Conservation (phyloP, 2,329 filamentous ascomycete species). For the Capronia epimyces region DNA sequence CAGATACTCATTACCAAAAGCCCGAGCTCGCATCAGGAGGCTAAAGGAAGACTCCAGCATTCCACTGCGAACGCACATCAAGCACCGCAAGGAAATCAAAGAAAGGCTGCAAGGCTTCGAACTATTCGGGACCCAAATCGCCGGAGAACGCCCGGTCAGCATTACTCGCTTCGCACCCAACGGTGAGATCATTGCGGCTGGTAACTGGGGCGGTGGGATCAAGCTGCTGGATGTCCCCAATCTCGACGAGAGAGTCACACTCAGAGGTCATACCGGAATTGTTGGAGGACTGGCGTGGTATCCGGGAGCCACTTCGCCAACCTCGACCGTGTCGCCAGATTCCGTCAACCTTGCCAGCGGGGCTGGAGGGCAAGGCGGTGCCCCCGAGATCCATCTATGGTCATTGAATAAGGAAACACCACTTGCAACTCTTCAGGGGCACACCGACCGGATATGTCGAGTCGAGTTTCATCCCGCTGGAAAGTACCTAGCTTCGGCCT, state of each 20-base stretch:
- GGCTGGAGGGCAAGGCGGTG: constrained; percentile 56
- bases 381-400: constrained; percentile 85
- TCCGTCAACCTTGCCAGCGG: constrained; percentile 83
- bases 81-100: constrained; percentile 84
- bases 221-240: constrained; percentile 79
- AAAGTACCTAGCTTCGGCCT: constrained; percentile 82
- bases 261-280: constrained; percentile 81
- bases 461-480: constrained; percentile 94
- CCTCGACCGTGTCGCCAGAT: constrained; percentile 63
- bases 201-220: constrained; percentile 88
- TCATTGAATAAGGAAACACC: constrained; percentile 81
- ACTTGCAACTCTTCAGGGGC: constrained; percentile 72
- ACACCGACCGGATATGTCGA: constrained; percentile 79
- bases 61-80: constrained; percentile 81
- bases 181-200: constrained; percentile 75
- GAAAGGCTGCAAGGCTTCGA: constrained; percentile 77
- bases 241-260: constrained; percentile 66
- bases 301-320: constrained; percentile 70
- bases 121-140: constrained; percentile 87
- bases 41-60: constrained; percentile 79
- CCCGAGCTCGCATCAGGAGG: constrained; percentile 68
- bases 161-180: constrained; percentile 87
- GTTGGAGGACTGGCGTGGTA: constrained; percentile 89
- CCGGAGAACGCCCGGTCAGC: constrained; percentile 82
- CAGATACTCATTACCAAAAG: constrained; percentile 73